A percentile compares a stretch with the other conserved stretches of the same genome.
Evolutionary conservation across 345 rosid species (phyloP).

Genomic region (Corchorus capsularis): DNA sequence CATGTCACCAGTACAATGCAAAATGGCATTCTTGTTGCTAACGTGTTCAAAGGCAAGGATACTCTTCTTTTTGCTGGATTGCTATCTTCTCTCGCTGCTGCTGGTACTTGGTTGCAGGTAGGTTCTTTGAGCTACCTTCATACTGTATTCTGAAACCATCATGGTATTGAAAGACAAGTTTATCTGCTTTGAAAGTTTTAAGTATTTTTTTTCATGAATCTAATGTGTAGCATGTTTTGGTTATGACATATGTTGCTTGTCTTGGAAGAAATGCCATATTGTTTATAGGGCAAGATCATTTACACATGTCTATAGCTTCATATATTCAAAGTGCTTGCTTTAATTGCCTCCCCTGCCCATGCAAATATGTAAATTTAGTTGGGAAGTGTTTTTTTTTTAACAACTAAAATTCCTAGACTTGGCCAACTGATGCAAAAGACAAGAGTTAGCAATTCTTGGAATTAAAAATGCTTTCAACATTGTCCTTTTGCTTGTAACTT

Average conservation of each 20-base stretch:
- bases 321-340: conserved; percentile 15
- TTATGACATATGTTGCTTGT: neutral
- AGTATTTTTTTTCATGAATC: neutral
- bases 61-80: conserved; percentile 82
- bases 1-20: conserved; percentile 98
- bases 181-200: neutral
- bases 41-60: conserved; percentile 88
- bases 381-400: neutral
- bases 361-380: neutral
- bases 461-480: neutral
- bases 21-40: conserved; percentile 88
- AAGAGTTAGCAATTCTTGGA: neutral
- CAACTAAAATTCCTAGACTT: neutral
- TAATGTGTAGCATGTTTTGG: neutral
- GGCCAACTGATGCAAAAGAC: neutral
- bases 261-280: neutral
- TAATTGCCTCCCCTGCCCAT: neutral
- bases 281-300: neutral
- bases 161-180: neutral
- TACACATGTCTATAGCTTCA: too few relatives aligned
- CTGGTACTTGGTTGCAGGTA: conserved; percentile 99
- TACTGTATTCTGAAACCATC: neutral
- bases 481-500: too few relatives aligned
- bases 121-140: conserved; percentile 10
- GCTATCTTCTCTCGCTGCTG: conserved; percentile 86